Evolutionary conservation across 495 filamentous ascomycete genomes (phyloP), one percentile per base, ranked within the genome.

Genomic region (Aspergillus kassunensis): DNA sequence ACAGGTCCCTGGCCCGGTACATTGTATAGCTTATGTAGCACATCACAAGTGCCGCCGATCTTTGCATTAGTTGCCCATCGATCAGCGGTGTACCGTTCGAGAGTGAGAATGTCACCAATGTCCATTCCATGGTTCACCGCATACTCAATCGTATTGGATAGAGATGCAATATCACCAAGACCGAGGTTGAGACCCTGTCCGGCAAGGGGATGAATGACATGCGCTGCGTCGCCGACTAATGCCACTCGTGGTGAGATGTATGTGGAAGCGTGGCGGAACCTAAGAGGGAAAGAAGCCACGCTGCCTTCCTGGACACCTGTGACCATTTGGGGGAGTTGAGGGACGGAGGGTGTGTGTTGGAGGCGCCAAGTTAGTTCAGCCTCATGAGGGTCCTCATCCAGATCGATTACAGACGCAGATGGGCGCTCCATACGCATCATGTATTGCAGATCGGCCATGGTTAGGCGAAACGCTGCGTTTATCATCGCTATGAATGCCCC

Each of bases 131-230:
- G 84, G 37, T 70, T 71, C 19, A 95, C 85, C 5, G 90, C 89
- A 51, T 85, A 84, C 55, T 85, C 80, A 45, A 98, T 85, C 0
- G 83, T 85, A 36, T 73, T 72, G 8, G 81, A 82, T 6, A 98
- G 78, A 33, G 85, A 83, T 45, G 88, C 81, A 1, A 92, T 85
- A 64, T 98, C 93, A 15, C 81, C 89, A 49, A 96, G 82, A 4
- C 93, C 93, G 59, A 95, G 89, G 62, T 98, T 98, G 13, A 98
- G 79, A 1, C 93, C 93, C 65, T 97, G 93, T 5, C 93, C 93
- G 1, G 91, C 93, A 21, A 98, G 81, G 0, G 93, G 93, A 65
- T 98, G 93, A 58, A 95, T 83, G 21, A 90, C 91, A 64, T 98
- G 93, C 7, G 93, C 95, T 3, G 93, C 93, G 59, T 98, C 93